These are phyloP conservation scores for Fusarium nanum DNA, from an alignment of 2,329 filamentous ascomycete genomes.

Conservation along the genomic window DNA sequence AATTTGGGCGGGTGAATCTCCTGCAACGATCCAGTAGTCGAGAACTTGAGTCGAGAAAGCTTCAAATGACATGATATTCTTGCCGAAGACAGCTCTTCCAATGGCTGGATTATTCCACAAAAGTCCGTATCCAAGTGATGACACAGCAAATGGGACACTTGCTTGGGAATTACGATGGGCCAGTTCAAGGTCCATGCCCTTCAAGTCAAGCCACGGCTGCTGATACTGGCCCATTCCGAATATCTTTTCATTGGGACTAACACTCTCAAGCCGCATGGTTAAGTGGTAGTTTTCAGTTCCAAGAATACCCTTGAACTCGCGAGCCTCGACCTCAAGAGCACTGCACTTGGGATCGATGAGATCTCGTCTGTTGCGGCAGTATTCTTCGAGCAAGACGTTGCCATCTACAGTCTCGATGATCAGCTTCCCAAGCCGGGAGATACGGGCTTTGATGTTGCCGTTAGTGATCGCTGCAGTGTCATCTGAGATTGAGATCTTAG, in stretches of 20 bases:
- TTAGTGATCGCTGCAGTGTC: conserved; percentile 34
- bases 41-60: conserved; percentile 67
- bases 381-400: conserved; percentile 49
- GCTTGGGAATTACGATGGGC: conserved; percentile 76
- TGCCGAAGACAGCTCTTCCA: conserved; percentile 70
- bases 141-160: conserved; percentile 71
- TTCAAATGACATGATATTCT: conserved; percentile 71
- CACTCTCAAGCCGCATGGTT: conserved; percentile 68
- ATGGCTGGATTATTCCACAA: conserved; percentile 75
- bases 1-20: conserved; percentile 66
- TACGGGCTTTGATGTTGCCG: conserved; percentile 48
- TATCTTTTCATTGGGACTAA: conserved; percentile 67
- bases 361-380: conserved; percentile 47
- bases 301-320: conserved; percentile 66
- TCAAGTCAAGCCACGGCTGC: conserved; percentile 71
- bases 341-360: conserved; percentile 70
- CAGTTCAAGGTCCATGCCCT: conserved; percentile 71
- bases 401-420: conserved; percentile 45
- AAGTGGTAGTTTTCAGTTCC: conserved; percentile 65
- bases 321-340: conserved; percentile 65
- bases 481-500: not conserved
- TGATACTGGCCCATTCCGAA: conserved; percentile 78
- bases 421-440: conserved; percentile 48
- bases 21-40: conserved; percentile 74
- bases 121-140: conserved; percentile 70